Evolutionary conservation across 345 rosid genomes (phyloP).

Genomic region (Linum trigynum): DNA sequence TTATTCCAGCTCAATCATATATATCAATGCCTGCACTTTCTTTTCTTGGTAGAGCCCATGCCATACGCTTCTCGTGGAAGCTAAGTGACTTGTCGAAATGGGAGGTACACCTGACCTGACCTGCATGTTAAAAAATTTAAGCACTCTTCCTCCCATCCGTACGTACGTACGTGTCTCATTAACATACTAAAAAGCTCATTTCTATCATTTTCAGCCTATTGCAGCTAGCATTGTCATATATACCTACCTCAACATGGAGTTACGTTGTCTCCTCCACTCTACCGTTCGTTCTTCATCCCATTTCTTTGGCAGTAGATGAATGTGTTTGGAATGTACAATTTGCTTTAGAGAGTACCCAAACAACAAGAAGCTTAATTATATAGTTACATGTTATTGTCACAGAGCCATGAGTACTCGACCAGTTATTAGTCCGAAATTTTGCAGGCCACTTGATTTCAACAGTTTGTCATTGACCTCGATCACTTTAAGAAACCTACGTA

Average conservation of each 20-base stretch:
- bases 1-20: constrained; percentile 58
- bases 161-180: too few relatives aligned
- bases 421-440: too few relatives aligned
- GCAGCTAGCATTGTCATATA: constrained; percentile 76
- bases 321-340: constrained; percentile 80
- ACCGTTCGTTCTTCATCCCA: constrained; percentile 89
- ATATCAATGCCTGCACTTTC: constrained; percentile 61
- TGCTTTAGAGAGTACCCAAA: constrained; percentile 38
- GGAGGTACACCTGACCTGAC: constrained; percentile 79
- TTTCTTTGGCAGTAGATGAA: constrained; percentile 70
- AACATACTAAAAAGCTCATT: not conserved
- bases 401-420: too few relatives aligned
- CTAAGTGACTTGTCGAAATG: constrained; percentile 74
- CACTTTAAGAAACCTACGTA: too few relatives aligned
- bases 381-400: too few relatives aligned
- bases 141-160: not conserved
- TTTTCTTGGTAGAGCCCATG: constrained; percentile 79
- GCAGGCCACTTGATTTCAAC: too few relatives aligned
- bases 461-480: too few relatives aligned
- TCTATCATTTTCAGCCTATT: constrained; percentile 39
- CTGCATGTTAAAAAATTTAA: not conserved
- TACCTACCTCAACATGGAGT: constrained; percentile 88
- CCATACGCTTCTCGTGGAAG: constrained; percentile 65
- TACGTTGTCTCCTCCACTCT: constrained; percentile 70
- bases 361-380: too few relatives aligned